Evolutionary conservation across 2,329 filamentous ascomycete genomes (phyloP).

Genomic region (Colletotrichum nymphaeae): DNA sequence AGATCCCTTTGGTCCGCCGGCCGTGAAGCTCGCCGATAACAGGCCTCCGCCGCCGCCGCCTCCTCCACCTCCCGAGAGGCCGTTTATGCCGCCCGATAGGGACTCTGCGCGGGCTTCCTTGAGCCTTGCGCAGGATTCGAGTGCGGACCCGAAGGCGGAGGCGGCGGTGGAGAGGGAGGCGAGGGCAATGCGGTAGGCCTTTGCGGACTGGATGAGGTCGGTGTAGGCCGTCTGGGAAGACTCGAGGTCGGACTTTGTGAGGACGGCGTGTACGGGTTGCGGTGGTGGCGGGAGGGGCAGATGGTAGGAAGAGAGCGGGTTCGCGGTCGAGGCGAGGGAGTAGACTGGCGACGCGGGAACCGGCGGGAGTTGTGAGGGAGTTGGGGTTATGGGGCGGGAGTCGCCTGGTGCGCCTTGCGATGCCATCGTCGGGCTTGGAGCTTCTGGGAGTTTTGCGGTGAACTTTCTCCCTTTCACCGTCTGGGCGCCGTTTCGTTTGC

Average conservation of each 20-base stretch:
- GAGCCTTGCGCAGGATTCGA: constrained; percentile 75
- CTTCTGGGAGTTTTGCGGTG: background rate
- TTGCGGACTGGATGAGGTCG: constrained; percentile 70
- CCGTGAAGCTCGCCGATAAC: constrained; percentile 60
- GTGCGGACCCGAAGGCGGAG: constrained; percentile 71
- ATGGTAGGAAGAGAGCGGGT: constrained; percentile 68
- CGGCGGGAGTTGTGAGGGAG: constrained; percentile 67
- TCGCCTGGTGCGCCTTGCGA: constrained; percentile 46
- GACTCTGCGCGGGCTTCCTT: constrained; percentile 74
- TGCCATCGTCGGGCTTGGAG: constrained; percentile 42
- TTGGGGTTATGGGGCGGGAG: constrained; percentile 53
- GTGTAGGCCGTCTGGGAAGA: constrained; percentile 72
- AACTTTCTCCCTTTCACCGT: background rate
- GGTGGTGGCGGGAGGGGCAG: constrained; percentile 72
- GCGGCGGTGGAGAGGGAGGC: constrained; percentile 70
- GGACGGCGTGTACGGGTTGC: constrained; percentile 66
- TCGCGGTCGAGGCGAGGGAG: constrained; percentile 72
- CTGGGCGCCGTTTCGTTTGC: background rate
- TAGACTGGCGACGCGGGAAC: constrained; percentile 73
- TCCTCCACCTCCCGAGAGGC: constrained; percentile 44
- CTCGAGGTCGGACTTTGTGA: constrained; percentile 73
- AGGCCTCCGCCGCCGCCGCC: constrained; percentile 40
- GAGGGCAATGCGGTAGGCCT: constrained; percentile 72
- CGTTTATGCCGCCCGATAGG: constrained; percentile 42
- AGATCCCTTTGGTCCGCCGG: constrained; percentile 48